Evolutionary conservation across 768 basidiomycete genomes (phyloP).

Genomic region (Phylloporus sp.): DNA sequence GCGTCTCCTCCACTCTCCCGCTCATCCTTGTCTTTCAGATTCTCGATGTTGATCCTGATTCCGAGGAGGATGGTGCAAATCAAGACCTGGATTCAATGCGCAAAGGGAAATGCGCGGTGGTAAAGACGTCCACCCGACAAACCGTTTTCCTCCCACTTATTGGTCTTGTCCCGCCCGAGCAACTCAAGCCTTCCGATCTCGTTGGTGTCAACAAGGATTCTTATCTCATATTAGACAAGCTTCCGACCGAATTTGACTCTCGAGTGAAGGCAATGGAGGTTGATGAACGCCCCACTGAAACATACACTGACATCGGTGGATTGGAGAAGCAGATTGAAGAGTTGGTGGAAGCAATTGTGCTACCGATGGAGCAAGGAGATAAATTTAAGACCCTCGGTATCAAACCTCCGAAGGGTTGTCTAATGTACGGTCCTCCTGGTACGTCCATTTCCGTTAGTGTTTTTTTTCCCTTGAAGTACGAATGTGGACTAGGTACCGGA

Average conservation of each 20-base stretch:
- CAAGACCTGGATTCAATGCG: conserved; percentile 94
- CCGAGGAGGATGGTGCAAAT: conserved; percentile 92
- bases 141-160: conserved; percentile 98
- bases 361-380: conserved; percentile 98
- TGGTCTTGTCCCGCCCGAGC: conserved; percentile 90
- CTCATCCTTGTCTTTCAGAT: conserved; percentile 51
- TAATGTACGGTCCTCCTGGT: conserved; percentile 99
- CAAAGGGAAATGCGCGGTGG: conserved; percentile 96
- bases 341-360: conserved; percentile 93
- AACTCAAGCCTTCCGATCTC: conserved; percentile 87
- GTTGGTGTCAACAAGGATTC: conserved; percentile 99
- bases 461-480: background rate
- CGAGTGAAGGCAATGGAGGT: conserved; percentile 99
- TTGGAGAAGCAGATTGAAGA: conserved; percentile 99
- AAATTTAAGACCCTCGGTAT: conserved; percentile 99
- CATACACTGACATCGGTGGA: conserved; percentile 96
- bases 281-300: conserved; percentile 95
- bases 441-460: conserved; percentile 5
- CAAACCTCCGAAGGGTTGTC: conserved; percentile 92
- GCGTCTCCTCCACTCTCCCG: background rate
- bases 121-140: conserved; percentile 98
- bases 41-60: conserved; percentile 89
- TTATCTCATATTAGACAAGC: conserved; percentile 91
- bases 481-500: conserved; percentile 65
- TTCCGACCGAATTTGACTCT: conserved; percentile 96